Evolutionary conservation across 345 rosid genomes (phyloP), one percentile per base, ranked within the genome.

Genomic region (Citrus maxima): DNA sequence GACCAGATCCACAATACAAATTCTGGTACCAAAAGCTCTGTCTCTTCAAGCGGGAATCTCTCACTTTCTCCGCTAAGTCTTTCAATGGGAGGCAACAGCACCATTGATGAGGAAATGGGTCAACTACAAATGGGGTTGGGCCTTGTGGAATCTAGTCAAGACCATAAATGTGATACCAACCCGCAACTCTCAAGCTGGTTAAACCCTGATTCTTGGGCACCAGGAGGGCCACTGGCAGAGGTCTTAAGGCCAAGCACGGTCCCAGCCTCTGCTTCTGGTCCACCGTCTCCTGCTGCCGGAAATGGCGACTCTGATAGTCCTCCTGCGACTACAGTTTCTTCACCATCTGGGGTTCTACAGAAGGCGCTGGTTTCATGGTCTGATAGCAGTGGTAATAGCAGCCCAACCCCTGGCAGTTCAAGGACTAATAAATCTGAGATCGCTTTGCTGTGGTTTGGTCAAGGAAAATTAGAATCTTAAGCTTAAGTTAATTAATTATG

Each of bases 161-260:
- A 78, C 49, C 72, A 66, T 65, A 80, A 84, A 67, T 78, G 78
- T 76, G 75, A 76, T 32, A 77, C 76, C 74, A 72, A 82, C 63
- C 71, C 85, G 5, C 66, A 76, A 35, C 75, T 71, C 59, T 64
- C 93, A 38, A 77, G 73, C 67, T 88, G 90, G 90, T 80, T 84
- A 67, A 79, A 80, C 80, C 82, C 89, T 7, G 71, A 72, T 22
- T 79, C 88, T 7, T 87, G 85, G 83, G 51, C 79, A 0, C 92
- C 89, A 2, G 98, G 97, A 1, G 97, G 98, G 37, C 98, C 98
- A 42, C 80, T 93, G 55, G 98, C 93, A 1, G 95, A 93, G 81
- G 92, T 89, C 66, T 82, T 93, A 4, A 83, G 91, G 80, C 82
- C 89, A 0, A 85, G 83, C 64, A 70, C 68, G 6, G 60, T 21